Evolutionary conservation across 2,329 filamentous ascomycete species (phyloP).

Genomic region (Thelonectria rubi): DNA sequence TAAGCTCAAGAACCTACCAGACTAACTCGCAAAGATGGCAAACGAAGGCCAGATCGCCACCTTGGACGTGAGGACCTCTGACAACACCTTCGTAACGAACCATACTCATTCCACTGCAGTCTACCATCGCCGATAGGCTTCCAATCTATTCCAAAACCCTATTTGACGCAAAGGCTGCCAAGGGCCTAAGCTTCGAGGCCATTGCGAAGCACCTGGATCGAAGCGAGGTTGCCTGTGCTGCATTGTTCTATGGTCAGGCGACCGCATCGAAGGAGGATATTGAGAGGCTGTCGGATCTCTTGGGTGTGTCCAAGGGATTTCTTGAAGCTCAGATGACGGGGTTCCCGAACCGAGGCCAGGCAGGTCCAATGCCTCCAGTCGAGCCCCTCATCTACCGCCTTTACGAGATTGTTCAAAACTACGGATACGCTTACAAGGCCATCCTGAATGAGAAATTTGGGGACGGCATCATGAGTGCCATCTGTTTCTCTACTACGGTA

Average conservation of each 20-base stretch:
- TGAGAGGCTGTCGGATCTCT: conserved; percentile 70
- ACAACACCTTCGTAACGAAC: not conserved
- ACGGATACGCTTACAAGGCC: conserved; percentile 95
- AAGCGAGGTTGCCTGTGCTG: conserved; percentile 84
- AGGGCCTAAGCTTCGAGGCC: conserved; percentile 79
- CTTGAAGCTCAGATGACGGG: conserved; percentile 72
- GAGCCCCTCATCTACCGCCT: conserved; percentile 77
- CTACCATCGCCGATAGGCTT: conserved; percentile 73
- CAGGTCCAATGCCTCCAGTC: conserved; percentile 52
- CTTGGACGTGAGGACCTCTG: conserved; percentile 48
- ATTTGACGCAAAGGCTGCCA: conserved; percentile 75
- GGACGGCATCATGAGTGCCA: conserved; percentile 96
- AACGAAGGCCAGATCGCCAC: conserved; percentile 43
- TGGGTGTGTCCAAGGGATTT: conserved; percentile 65
- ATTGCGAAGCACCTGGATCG: conserved; percentile 79
- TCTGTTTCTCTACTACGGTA: conserved; percentile 88
- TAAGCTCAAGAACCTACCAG: not conserved
- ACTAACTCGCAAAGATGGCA: conserved; percentile 29
- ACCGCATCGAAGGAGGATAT: conserved; percentile 75
- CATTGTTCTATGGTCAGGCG: conserved; percentile 90
- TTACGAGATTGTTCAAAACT: conserved; percentile 96
- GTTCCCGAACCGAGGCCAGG: conserved; percentile 82
- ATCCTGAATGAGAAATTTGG: conserved; percentile 95
- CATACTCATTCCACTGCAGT: conserved; percentile 53
- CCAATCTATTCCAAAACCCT: conserved; percentile 76